Base-by-base conservation (phyloP, 192 early-diverging fungal species). In the Umbelopsis sp. region DNA sequence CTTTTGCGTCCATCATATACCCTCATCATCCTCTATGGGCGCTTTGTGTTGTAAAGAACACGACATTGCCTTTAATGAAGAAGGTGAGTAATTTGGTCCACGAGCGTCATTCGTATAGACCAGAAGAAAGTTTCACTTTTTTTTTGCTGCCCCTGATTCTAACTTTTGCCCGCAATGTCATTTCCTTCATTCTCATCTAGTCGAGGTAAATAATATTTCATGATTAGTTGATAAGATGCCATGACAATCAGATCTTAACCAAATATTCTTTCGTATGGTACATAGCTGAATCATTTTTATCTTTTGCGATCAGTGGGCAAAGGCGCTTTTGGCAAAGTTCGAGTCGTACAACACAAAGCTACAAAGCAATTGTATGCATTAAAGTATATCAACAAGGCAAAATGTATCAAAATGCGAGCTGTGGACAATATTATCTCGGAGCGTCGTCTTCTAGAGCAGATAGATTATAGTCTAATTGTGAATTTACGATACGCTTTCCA, bases 311-410 rank as follows among this genome's bases (percentile, higher is more conserved):
- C 90, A 8, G 93, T 98, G 44, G 97, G 97, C 7, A 94, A 95
- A 70, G 97, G 97, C 2, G 94, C 95, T 4, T 98, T 98, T 78
- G 97, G 97, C 66, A 98, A 91, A 86, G 92, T 96, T 49, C 91
- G 94, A 18, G 92, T 98, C 0, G 95, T 97, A 2, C 93, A 98
- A 80, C 94, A 96, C 77, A 93, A 90, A 70, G 80, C 81, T 10
- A 87, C 91, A 1, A 87, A 90, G 69, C 80, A 86, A 58, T 83
- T 93, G 48, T 98, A 91, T 58, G 97, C 97, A n/a, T 86, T 98
- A 50, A 98, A 98, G 79, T 97, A 97, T 78, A 98, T 98, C 86
- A 95, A 92, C 85, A 98, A 98, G 84, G 85, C 80, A n/a, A 88
- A 92, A 70, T 97, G 95, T 76, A 95, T 98, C 30, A 77, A 86